Evolutionary conservation across 441 rosid species (phyloP).

Genomic region (Viola pubescens): DNA sequence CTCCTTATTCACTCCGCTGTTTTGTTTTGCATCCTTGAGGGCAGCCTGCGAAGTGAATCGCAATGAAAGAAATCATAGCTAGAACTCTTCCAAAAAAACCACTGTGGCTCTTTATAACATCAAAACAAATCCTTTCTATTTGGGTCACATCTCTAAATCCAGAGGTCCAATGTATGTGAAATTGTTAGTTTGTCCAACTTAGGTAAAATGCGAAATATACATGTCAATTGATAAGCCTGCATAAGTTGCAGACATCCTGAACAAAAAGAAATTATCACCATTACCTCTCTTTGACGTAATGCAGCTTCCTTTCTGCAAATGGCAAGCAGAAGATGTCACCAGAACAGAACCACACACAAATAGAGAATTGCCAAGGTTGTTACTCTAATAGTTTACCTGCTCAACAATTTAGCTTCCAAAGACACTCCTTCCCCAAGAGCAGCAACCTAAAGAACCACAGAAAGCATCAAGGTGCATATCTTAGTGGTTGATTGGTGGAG

Average conservation of each 20-base stretch:
- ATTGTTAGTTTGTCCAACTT: conserved; percentile 3
- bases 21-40: conserved; percentile 66
- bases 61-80: neutral
- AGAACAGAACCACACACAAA: conserved; percentile 2
- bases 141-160: no score
- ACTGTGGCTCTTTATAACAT: neutral
- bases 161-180: neutral
- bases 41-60: conserved; percentile 38
- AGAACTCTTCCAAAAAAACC: neutral
- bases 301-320: conserved; percentile 84
- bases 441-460: conserved; percentile 57
- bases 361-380: conserved; percentile 20
- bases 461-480: conserved; percentile 6
- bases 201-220: neutral
- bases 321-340: conserved; percentile 14
- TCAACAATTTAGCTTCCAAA: conserved; percentile 81
- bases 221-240: neutral
- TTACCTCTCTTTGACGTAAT: conserved; percentile 82
- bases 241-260: conserved; percentile 7
- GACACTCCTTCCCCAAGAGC: conserved; percentile 91
- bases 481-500: neutral
- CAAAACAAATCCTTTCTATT: neutral
- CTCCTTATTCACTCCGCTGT: conserved; percentile 56
- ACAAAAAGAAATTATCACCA: conserved; percentile 11
- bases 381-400: conserved; percentile 46